Evolutionary conservation across 805 yeast species (phyloP), one percentile per base, ranked within the genome.

Genomic region (Wickerhamomyces kurtzmanii): DNA sequence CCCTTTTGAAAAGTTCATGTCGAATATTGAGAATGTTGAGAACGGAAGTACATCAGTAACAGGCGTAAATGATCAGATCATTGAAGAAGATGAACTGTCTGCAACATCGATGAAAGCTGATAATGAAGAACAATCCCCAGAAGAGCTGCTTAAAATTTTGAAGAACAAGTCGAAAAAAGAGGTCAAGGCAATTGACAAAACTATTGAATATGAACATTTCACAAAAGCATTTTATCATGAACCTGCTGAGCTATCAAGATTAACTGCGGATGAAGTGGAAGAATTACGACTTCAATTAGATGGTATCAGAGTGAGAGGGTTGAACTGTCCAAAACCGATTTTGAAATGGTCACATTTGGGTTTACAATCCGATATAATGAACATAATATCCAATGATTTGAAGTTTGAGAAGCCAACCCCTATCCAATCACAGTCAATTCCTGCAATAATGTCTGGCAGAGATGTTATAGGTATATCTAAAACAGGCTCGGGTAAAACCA

Each of bases 401-500:
- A 49, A 60, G 6, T 87, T 71, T 46, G 58, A 52, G 1, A 46
- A 55, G 3, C 95, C 97, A 1, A 83, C 96, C 0, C 71, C 96
- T 0, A 85, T 91, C 30, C 98, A 91, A 51, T 65, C 86, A 1
- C 96, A 86, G 43, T 86, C 96, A 0, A 62, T 87, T 14, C 97
- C 98, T 0, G 80, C 86, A 1, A 73, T 86, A 13, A 82, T 89
- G 93, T 62, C 77, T 3, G 97, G 97, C 1, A 55, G 80, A 26
- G 97, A 91, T 55, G 71, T 89, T 6, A 79, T 91, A 26, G 96
- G 96, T 5, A 79, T 91, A 13, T 97, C 98, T 0, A 85, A 86
- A 38, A 91, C 98, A 0, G 98, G 98, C 0, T 83, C 96, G 1
- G 98, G 98, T 4, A 91, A 91, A 48, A 91, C 98, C 0, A 64